phyloP scores from a whole-genome alignment of 106 monocot species.

The Dioscorea dumetorum region DNA sequence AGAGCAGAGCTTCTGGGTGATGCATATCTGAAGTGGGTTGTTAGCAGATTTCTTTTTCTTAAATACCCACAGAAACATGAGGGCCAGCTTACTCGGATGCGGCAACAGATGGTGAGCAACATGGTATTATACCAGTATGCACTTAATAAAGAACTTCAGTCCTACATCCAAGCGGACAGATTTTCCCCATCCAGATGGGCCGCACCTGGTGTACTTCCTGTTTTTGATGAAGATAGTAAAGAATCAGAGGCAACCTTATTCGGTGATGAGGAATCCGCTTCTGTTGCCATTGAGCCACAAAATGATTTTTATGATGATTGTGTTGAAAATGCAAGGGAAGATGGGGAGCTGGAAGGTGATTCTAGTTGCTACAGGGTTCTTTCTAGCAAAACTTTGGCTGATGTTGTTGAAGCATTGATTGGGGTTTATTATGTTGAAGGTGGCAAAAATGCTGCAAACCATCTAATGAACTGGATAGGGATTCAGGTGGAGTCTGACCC shows the following conservation, averaged over 20 bases:
- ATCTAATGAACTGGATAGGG: conserved; percentile 93
- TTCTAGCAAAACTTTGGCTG: conserved; percentile 94
- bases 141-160: conserved; percentile 80
- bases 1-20: conserved; percentile 96
- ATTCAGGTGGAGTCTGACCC: conserved; percentile 72
- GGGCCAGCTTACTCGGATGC: conserved; percentile 96
- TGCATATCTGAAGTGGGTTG: conserved; percentile 98
- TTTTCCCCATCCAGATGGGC: conserved; percentile 96
- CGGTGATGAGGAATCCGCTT: conserved; percentile 36
- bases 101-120: conserved; percentile 99
- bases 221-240: conserved; percentile 89
- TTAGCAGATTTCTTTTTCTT: conserved; percentile 95
- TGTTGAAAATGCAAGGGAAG: conserved; percentile 55
- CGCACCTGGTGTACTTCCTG: conserved; percentile 92
- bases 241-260: conserved; percentile 42
- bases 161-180: conserved; percentile 93
- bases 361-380: conserved; percentile 82
- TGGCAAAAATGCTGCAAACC: conserved; percentile 81
- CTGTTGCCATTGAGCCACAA: conserved; percentile 4
- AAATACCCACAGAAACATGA: conserved; percentile 96
- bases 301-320: conserved; percentile 39
- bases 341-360: conserved; percentile 88
- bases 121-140: conserved; percentile 91
- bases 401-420: conserved; percentile 96
- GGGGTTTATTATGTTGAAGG: conserved; percentile 98